These are phyloP conservation scores for Leptomonas seymouri DNA, from an alignment of 208 protist genomes.

Conservation along the genomic window DNA sequence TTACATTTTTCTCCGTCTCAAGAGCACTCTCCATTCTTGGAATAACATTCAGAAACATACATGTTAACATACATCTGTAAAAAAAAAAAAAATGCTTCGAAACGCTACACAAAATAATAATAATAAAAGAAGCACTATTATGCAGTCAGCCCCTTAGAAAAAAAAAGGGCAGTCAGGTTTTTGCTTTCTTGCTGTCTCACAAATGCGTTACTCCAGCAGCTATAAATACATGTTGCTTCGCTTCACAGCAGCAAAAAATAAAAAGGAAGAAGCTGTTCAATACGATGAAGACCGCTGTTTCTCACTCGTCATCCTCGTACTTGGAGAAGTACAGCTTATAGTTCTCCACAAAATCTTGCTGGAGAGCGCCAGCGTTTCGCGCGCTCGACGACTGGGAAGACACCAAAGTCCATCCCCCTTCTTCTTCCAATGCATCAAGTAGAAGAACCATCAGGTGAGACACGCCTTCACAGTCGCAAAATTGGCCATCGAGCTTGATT, in stretches of 20 bases:
- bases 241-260: too few species aligned
- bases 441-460: constrained; percentile 83
- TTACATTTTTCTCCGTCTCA: too few species aligned
- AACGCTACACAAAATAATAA: constrained; percentile 8
- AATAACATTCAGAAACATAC: not conserved
- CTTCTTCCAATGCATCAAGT: constrained; percentile 86
- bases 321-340: constrained; percentile 86
- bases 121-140: not conserved
- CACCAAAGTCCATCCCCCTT: constrained; percentile 84
- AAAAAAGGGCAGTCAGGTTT: not conserved
- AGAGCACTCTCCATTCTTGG: too few species aligned
- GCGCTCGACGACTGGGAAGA: constrained; percentile 62
- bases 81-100: not conserved
- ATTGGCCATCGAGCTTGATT: constrained; percentile 80
- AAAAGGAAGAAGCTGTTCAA: too few species aligned
- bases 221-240: not conserved
- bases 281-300: not conserved
- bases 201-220: not conserved
- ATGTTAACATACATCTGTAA: not conserved
- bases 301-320: constrained; percentile 55
- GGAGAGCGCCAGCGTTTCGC: constrained; percentile 39
- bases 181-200: not conserved
- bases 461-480: constrained; percentile 81
- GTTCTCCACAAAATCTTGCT: constrained; percentile 70
- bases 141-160: not conserved